phyloP scores from a whole-genome alignment of 2,329 filamentous ascomycete genomes.

The Xylariaceae sp. region DNA sequence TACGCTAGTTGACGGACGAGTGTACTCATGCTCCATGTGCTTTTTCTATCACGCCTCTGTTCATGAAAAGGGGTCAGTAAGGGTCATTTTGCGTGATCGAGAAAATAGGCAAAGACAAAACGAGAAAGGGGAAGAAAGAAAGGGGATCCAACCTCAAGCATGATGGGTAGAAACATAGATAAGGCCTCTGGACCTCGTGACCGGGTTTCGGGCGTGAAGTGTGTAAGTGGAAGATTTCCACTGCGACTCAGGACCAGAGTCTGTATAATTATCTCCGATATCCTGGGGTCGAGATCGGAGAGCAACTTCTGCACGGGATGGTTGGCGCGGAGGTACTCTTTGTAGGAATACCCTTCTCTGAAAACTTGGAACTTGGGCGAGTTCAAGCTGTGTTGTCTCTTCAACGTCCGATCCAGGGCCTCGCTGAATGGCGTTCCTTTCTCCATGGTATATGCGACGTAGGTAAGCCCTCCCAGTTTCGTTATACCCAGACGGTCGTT shows the following conservation, averaged over 20 bases:
- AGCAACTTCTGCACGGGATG: conserved; percentile 26
- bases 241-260: conserved; percentile 29
- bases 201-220: background rate
- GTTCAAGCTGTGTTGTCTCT: conserved; percentile 14
- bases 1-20: conserved; percentile 36
- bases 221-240: conserved; percentile 22
- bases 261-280: conserved; percentile 38
- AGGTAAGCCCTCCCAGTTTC: conserved; percentile 30
- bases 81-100: no score
- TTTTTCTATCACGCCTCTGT: conserved; percentile 31
- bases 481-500: conserved; percentile 23
- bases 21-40: conserved; percentile 38
- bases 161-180: conserved; percentile 37
- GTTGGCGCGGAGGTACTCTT: conserved; percentile 25
- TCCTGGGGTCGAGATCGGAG: conserved; percentile 31
- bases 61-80: background rate
- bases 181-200: conserved; percentile 26
- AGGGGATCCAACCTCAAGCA: conserved; percentile 34
- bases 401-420: conserved; percentile 23
- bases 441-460: conserved; percentile 31
- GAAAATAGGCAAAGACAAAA: background rate
- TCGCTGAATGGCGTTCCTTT: conserved; percentile 5
- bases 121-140: background rate
- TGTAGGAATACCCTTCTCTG: conserved; percentile 23
- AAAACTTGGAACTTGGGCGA: conserved; percentile 23